Evolutionary conservation across 2,329 filamentous ascomycete species (phyloP).

Genomic region (Reticulascus tulasneorum): DNA sequence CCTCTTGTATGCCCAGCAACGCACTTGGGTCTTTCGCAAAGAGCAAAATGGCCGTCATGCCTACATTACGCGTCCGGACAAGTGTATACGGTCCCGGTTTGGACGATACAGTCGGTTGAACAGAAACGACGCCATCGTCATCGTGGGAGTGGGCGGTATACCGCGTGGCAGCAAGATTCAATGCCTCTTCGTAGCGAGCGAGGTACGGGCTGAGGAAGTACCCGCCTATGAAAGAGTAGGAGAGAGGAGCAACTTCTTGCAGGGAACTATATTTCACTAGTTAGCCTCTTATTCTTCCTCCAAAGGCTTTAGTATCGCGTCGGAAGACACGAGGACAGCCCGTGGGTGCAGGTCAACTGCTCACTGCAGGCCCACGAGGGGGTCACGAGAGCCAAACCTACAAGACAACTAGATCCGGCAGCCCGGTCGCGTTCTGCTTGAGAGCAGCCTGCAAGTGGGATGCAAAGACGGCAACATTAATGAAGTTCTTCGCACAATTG

Average conservation of each 20-base stretch:
- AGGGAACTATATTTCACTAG: slow-evolving; percentile 55
- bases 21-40: slow-evolving; percentile 65
- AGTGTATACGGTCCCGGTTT: slow-evolving; percentile 58
- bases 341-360: too few relatives aligned
- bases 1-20: slow-evolving; percentile 66
- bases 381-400: slow-evolving; percentile 31
- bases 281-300: too few relatives aligned
- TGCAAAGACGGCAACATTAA: slow-evolving; percentile 68
- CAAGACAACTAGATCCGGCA: slow-evolving; percentile 56
- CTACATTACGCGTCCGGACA: slow-evolving; percentile 68
- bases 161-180: slow-evolving; percentile 62
- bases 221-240: slow-evolving; percentile 80
- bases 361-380: slow-evolving; percentile 3
- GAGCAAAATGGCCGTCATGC: slow-evolving; percentile 86
- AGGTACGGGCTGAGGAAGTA: slow-evolving; percentile 76
- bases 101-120: slow-evolving; percentile 10
- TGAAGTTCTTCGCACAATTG: slow-evolving; percentile 74
- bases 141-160: slow-evolving; percentile 20
- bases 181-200: slow-evolving; percentile 63
- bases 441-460: slow-evolving; percentile 63
- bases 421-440: slow-evolving; percentile 36
- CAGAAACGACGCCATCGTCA: slow-evolving; percentile 13
- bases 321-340: neutral
- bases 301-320: too few relatives aligned
- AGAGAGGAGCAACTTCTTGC: slow-evolving; percentile 85